Conservation (phyloP, 768 basidiomycete genomes). For the Mrakia gelida region DNA sequence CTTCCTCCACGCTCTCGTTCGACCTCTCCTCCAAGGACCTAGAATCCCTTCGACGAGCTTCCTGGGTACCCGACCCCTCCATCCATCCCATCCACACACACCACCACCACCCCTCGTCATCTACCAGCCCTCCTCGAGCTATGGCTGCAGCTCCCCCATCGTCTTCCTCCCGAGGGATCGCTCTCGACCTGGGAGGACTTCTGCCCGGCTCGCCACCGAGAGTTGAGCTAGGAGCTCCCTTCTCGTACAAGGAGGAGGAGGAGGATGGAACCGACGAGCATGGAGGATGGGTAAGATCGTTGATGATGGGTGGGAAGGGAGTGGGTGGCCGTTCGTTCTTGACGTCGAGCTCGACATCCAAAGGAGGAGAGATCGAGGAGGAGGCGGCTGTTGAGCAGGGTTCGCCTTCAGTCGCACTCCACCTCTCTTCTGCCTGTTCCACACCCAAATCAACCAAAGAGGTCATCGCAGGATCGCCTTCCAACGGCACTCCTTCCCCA, state of each 20-base stretch:
- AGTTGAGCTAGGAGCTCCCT: neutral
- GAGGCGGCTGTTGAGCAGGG: neutral
- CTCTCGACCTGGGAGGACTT: neutral
- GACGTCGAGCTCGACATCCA: no score
- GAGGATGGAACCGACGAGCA: neutral
- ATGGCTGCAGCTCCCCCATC: neutral
- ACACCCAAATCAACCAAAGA: neutral
- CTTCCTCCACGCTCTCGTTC: constrained; percentile 9
- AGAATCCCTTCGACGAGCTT: neutral
- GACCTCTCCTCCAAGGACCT: constrained; percentile 10
- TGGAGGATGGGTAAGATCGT: neutral
- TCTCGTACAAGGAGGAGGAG: neutral
- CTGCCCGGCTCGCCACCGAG: neutral
- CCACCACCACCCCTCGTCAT: neutral
- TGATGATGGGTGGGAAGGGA: neutral
- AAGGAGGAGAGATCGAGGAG: neutral
- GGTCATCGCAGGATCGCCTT: neutral
- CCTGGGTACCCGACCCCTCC: neutral
- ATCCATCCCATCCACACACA: neutral
- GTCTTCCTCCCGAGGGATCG: neutral
- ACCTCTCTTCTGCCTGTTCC: neutral
- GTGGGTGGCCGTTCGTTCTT: neutral
- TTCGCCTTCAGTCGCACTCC: neutral
- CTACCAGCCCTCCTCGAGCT: neutral
- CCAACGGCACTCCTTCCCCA: neutral